Percentiles rank a stretch among this genome's conserved stretches.
These are phyloP conservation scores for Holtermanniella nyarrowii DNA, from an alignment of 768 basidiomycete genomes.

Conservation along the genomic window DNA sequence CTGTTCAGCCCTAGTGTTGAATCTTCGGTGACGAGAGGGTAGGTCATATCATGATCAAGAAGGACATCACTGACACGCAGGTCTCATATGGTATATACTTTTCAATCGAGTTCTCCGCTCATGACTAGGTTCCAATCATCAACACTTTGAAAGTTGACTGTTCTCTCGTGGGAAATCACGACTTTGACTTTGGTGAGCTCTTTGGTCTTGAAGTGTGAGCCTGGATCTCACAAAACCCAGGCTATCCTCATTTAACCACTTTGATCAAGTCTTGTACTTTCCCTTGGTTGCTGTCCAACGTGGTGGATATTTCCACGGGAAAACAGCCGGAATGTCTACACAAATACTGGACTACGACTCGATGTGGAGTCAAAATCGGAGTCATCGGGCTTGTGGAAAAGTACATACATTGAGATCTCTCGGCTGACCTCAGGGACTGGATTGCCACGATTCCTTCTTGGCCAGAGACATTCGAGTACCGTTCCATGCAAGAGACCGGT, in stretches of 20 bases:
- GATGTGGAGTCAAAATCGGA: constrained; percentile 61
- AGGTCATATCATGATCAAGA: constrained; percentile 18
- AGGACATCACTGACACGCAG: background rate
- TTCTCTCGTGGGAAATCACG: constrained; percentile 77
- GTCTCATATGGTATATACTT: constrained; percentile 6
- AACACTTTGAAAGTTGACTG: constrained; percentile 71
- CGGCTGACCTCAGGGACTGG: constrained; percentile 57
- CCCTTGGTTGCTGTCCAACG: constrained; percentile 85
- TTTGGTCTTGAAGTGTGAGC: background rate
- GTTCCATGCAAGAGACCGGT: constrained; percentile 62
- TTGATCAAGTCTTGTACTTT: constrained; percentile 65
- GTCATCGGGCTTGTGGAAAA: constrained; percentile 79
- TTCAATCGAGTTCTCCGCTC: background rate
- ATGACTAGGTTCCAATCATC: constrained; percentile 64
- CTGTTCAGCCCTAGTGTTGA: constrained; percentile 79
- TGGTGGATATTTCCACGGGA: constrained; percentile 53
- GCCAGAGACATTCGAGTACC: constrained; percentile 68
- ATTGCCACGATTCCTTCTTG: constrained; percentile 76
- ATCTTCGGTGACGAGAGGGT: constrained; percentile 76
- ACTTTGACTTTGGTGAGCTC: constrained; percentile 55
- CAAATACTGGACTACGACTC: constrained; percentile 58
- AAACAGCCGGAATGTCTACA: constrained; percentile 53
- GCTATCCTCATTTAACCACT: constrained; percentile 40
- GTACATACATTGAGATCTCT: constrained; percentile 44
- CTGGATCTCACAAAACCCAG: constrained; percentile 3